A percentile compares a stretch with the other conserved stretches of the same genome.
Evolutionary conservation across 2,329 filamentous ascomycete genomes (phyloP).

Genomic region (Sphaerulina populicola): DNA sequence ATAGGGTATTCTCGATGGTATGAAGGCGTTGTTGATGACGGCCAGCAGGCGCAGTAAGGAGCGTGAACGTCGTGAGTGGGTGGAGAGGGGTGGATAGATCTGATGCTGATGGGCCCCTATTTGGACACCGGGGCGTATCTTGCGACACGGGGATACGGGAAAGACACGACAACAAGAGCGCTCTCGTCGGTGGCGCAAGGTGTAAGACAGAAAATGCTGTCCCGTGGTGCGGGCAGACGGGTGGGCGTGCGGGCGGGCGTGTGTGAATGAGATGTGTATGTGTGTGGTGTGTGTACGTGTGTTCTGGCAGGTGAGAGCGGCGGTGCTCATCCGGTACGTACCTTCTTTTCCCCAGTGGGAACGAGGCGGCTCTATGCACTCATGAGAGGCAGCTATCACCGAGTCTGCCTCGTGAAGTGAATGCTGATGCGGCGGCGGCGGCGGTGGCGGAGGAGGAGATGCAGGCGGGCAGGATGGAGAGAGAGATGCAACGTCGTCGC

Average conservation of each 20-base stretch:
- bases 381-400: neutral
- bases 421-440: neutral
- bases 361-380: neutral
- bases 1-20: slow-evolving; percentile 15
- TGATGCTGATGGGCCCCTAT: slow-evolving; percentile 7
- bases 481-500: neutral
- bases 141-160: slow-evolving; percentile 1
- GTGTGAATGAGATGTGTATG: neutral
- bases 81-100: neutral
- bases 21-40: slow-evolving; percentile 12
- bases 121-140: neutral
- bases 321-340: neutral
- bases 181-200: neutral
- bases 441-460: neutral
- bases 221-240: neutral
- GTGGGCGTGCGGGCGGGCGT: neutral
- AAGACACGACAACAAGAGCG: neutral
- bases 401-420: neutral
- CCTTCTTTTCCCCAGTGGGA: neutral
- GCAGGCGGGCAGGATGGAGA: neutral
- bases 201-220: neutral
- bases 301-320: neutral
- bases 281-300: neutral
- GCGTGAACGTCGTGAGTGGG: neutral
- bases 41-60: slow-evolving; percentile 5